Conservation (phyloP, 179 eudicot genomes). For the Spergularia azorica region DNA sequence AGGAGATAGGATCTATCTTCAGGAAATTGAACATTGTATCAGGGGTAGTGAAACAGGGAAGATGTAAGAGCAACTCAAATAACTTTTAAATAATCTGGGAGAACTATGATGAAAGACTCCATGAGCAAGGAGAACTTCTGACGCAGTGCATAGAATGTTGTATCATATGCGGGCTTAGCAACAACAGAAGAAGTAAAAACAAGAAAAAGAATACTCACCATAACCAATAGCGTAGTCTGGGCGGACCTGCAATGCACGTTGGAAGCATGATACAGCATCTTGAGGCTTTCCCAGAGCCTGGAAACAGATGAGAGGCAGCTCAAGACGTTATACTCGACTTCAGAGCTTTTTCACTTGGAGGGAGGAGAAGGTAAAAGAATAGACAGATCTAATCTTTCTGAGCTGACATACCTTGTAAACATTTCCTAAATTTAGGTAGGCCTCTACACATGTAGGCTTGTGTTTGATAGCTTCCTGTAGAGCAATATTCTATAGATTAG, state of each 20-base stretch:
- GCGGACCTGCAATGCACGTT: conserved; percentile 77
- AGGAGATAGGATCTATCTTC: neutral
- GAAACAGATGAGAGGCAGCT: conserved; percentile 30
- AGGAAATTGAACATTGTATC: neutral
- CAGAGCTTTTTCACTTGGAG: conserved; percentile 1
- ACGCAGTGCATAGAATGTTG: neutral
- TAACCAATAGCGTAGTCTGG: conserved; percentile 89
- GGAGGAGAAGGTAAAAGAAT: neutral
- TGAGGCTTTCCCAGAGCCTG: conserved; percentile 95
- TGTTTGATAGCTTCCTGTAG: conserved; percentile 86
- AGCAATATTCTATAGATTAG: neutral
- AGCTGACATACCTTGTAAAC: conserved; percentile 79
- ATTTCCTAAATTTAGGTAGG: conserved; percentile 81
- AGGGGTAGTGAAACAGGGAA: neutral
- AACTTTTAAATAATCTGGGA: neutral
- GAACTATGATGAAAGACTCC: neutral
- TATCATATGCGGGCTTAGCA: neutral
- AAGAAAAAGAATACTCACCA: conserved; percentile 50
- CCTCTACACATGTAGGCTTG: conserved; percentile 83
- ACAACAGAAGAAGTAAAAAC: neutral
- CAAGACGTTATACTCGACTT: conserved; percentile 3
- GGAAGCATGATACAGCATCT: conserved; percentile 85
- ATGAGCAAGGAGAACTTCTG: neutral
- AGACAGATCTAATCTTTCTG: neutral
- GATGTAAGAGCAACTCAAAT: neutral